These are phyloP conservation scores for Neonectria ditissima DNA, from an alignment of 2,329 filamentous ascomycete species.

Conservation along the genomic window DNA sequence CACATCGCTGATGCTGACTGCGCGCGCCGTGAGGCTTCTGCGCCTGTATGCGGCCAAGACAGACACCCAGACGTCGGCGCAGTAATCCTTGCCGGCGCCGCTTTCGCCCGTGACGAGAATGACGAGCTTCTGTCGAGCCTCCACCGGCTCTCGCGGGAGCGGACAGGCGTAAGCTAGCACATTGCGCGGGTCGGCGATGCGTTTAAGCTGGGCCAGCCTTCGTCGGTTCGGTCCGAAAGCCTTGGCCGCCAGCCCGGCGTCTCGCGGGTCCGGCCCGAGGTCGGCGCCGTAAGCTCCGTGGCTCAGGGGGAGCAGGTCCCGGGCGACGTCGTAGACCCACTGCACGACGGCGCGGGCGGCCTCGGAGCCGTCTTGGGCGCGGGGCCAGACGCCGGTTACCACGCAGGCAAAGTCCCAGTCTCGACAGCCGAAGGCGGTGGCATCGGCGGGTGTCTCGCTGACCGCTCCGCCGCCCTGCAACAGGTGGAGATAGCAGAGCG, in stretches of 20 bases:
- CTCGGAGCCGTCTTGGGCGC: conserved; percentile 61
- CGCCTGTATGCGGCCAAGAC: conserved; percentile 47
- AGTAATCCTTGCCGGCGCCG: conserved; percentile 71
- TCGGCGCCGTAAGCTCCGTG: conserved; percentile 69
- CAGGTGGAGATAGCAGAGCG: conserved; percentile 71
- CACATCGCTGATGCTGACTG: conserved; percentile 65
- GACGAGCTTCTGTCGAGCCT: conserved; percentile 57
- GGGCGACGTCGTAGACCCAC: conserved; percentile 69
- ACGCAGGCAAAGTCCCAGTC: conserved; percentile 75
- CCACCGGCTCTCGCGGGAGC: conserved; percentile 53
- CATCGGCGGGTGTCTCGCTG: conserved; percentile 55
- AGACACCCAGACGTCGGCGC: conserved; percentile 64
- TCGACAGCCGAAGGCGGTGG: conserved; percentile 71
- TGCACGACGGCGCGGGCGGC: conserved; percentile 51
- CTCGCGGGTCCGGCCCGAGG: conserved; percentile 71
- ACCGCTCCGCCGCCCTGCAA: conserved; percentile 69
- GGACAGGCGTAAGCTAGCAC: conserved; percentile 69
- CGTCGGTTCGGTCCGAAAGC: conserved; percentile 68
- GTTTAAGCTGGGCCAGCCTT: conserved; percentile 65
- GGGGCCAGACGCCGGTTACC: conserved; percentile 71
- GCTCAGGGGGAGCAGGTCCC: conserved; percentile 61
- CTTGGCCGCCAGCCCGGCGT: conserved; percentile 59
- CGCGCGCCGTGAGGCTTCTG: conserved; percentile 51
- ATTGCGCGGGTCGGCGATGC: conserved; percentile 58
- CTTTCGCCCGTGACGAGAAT: conserved; percentile 68